These are phyloP conservation scores for Gonium pectorale DNA, from an alignment of 139 green algal species.

Conservation along the genomic window DNA sequence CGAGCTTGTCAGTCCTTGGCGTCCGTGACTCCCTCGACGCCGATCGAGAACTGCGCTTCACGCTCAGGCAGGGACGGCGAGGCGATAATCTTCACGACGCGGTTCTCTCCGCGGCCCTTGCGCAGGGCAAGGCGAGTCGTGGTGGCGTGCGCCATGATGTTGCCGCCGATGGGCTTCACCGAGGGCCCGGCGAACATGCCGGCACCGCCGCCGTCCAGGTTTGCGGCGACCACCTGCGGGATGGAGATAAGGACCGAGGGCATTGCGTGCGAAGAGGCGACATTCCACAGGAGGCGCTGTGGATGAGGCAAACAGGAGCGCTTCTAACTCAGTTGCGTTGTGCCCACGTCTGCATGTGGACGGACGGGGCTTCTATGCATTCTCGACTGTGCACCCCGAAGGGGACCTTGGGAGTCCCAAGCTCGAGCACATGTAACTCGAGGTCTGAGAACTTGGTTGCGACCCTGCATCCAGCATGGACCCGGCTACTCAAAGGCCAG, in stretches of 20 bases:
- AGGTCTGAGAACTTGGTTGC: too few species aligned
- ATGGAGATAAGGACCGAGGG: not conserved
- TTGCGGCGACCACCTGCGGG: constrained; percentile 85
- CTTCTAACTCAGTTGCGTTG: too few species aligned
- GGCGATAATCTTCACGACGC: constrained; percentile 88
- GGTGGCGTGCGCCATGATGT: constrained; percentile 99
- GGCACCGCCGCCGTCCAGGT: constrained; percentile 86
- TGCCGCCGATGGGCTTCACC: constrained; percentile 98
- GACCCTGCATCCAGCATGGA: not conserved
- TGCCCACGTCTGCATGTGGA: too few species aligned
- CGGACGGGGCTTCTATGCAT: too few species aligned
- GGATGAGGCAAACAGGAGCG: too few species aligned
- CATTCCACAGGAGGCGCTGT: too few species aligned
- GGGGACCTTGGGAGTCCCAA: too few species aligned
- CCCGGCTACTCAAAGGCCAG: not conserved
- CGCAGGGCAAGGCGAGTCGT: constrained; percentile 94
- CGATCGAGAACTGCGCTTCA: constrained; percentile 95
- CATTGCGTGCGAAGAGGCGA: too few species aligned
- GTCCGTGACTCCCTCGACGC: constrained; percentile 85
- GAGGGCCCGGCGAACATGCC: constrained; percentile 91
- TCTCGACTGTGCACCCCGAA: too few species aligned
- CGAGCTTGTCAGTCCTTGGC: constrained; percentile 88
- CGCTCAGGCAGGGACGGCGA: constrained; percentile 93
- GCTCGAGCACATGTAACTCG: too few species aligned
- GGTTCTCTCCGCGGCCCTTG: constrained; percentile 92